Base-by-base conservation (phyloP, 164 flowering plant genomes). In the Kingdonia uniflora region DNA sequence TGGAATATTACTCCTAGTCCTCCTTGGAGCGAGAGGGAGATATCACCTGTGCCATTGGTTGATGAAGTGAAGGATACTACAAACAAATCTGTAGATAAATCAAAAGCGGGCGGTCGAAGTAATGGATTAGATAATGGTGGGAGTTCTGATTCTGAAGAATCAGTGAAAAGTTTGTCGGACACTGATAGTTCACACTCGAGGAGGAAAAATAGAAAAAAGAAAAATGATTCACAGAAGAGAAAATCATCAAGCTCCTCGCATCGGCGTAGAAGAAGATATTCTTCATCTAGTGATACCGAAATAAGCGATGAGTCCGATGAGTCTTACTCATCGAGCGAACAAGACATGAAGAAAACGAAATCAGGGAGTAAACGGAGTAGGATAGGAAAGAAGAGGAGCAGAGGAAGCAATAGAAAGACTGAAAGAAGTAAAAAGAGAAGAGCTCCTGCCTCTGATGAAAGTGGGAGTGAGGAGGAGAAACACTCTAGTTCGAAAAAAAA, bases 1-100 rank as follows among this genome's bases (percentile, higher is more conserved):
- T 94, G 96, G 95, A 73, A 64, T 38, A 68, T 59, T 12, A 82
- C 96, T 11, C 99, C 97, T 11, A 89, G 99, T 56, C 96, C 99
- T 12, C 88, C 96, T 7, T 64, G 81, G 50, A 51, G 48, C 15
- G 78, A 66, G 6, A 56, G 72, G 25, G 83, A 75, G 43, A 12
- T 23, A 56, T 41, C 42, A 1, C 35, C 35, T 29, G 77, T 69
- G 4, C 55, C 59, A 11, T 73, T 70, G 42, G 65, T 39, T 12
- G 82, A 75, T 17, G 51, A 68, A 19, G 83, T 29, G 29, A 45
- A 56, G 15, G 56, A 23, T 49, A 53, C 37, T 5, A 2, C 29
- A 16, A 19, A 26, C n/a, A 44, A 38, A 37, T 16, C 37, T 14
- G 43, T 25, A 12, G 52, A 17, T 23, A 23, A 48, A 24, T 13